Conservation (phyloP, 345 rosid species). For the Gossypioides kirkii region DNA sequence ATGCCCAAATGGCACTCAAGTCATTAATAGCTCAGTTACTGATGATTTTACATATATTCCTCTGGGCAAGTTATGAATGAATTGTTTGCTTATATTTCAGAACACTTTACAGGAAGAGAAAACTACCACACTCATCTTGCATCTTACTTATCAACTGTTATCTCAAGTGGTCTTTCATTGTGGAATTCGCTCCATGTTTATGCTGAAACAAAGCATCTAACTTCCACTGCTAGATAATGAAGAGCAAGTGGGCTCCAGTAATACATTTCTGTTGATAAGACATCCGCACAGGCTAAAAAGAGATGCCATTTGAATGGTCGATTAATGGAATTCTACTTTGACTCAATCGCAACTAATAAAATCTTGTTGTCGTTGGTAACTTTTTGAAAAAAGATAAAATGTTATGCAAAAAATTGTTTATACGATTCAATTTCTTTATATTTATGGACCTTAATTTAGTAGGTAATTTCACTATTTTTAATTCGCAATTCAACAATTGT, state of each 20-base stretch:
- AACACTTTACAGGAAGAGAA: constrained; percentile 85
- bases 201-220: constrained; percentile 13
- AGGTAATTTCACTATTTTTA: too few relatives aligned
- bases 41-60: constrained; percentile 1
- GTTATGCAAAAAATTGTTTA: too few relatives aligned
- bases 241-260: not conserved
- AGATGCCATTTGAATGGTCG: not conserved
- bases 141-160: constrained; percentile 16
- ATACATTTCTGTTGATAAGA: not conserved
- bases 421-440: too few relatives aligned
- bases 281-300: not conserved
- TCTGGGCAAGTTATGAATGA: constrained; percentile 10
- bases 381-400: too few relatives aligned
- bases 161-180: not conserved
- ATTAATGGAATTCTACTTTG: not conserved
- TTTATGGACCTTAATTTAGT: too few relatives aligned
- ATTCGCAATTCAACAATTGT: too few relatives aligned
- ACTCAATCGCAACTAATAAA: not conserved
- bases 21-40: constrained; percentile 65
- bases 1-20: constrained; percentile 91
- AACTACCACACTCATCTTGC: constrained; percentile 33
- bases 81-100: constrained; percentile 36
- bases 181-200: constrained; percentile 10
- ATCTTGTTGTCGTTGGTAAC: too few relatives aligned
- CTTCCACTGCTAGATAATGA: not conserved